These are phyloP conservation scores for Trifolium dubium DNA, from an alignment of 306 rosid genomes.

Conservation along the genomic window DNA sequence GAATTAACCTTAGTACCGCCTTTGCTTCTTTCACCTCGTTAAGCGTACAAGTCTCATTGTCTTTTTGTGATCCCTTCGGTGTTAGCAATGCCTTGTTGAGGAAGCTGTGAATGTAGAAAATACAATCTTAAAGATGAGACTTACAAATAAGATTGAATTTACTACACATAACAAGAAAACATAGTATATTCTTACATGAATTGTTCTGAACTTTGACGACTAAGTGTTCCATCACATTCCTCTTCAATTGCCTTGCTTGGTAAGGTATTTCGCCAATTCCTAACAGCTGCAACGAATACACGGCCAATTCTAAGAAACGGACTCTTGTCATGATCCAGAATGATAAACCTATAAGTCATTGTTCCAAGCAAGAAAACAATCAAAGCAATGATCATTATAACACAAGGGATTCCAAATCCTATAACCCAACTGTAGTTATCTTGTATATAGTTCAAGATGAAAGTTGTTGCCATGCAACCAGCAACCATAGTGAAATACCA, in stretches of 20 bases:
- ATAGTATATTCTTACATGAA: slow-evolving; percentile 44
- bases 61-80: slow-evolving; percentile 34
- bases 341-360: slow-evolving; percentile 48
- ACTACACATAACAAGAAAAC: background rate
- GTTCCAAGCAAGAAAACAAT: slow-evolving; percentile 60
- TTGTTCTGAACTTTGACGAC: slow-evolving; percentile 3
- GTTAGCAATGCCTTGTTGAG: slow-evolving; percentile 48
- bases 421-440: background rate
- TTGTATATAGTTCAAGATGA: slow-evolving; percentile 43
- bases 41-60: slow-evolving; percentile 35
- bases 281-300: background rate
- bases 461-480: slow-evolving; percentile 44
- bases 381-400: slow-evolving; percentile 33
- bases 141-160: background rate
- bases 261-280: background rate
- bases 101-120: slow-evolving; percentile 40
- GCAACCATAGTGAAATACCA: slow-evolving; percentile 64
- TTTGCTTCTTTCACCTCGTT: slow-evolving; percentile 57
- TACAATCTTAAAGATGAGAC: background rate
- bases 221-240: slow-evolving; percentile 39
- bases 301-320: slow-evolving; percentile 43
- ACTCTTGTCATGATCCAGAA: slow-evolving; percentile 34
- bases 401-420: background rate
- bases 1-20: slow-evolving; percentile 49
- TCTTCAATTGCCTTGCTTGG: slow-evolving; percentile 9